Conservation (phyloP, 495 filamentous ascomycete species). For the Aspergillus conjunctus region DNA sequence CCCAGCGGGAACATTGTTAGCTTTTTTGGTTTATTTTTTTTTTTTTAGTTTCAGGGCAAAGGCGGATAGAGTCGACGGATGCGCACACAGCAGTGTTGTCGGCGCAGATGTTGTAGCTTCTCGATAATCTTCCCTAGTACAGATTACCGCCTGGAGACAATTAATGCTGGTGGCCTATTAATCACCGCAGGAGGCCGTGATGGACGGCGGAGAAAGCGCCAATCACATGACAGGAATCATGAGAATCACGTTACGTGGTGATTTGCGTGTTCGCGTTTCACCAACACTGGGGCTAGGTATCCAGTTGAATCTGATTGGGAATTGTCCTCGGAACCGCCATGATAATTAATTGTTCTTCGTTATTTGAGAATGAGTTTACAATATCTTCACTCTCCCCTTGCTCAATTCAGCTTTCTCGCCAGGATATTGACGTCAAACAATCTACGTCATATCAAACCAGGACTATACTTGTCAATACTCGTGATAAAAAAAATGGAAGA, state of each 20-base stretch:
- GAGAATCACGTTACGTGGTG: not conserved
- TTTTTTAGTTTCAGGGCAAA: not conserved
- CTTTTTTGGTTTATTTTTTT: not conserved
- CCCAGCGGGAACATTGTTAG: constrained; percentile 25
- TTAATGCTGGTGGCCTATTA: constrained; percentile 21
- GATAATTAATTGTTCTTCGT: not conserved
- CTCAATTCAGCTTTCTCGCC: too few relatives aligned
- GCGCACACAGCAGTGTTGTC: not conserved
- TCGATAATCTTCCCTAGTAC: not conserved
- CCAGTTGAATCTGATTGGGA: not conserved
- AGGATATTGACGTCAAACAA: too few relatives aligned
- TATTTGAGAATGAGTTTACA: too few relatives aligned
- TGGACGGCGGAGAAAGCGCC: constrained; percentile 18
- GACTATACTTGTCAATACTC: too few relatives aligned
- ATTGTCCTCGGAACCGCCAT: not conserved
- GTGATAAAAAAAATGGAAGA: too few relatives aligned
- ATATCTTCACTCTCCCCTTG: too few relatives aligned
- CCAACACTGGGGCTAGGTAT: not conserved
- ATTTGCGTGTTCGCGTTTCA: not conserved
- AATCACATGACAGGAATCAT: constrained; percentile 21
- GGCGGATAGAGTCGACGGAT: not conserved
- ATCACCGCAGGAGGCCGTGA: constrained; percentile 11
- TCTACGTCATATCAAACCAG: too few relatives aligned
- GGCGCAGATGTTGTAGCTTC: not conserved
- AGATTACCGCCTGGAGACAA: not conserved